Base-by-base conservation (phyloP, 768 basidiomycete genomes). In the Lactifluus subvellereus region DNA sequence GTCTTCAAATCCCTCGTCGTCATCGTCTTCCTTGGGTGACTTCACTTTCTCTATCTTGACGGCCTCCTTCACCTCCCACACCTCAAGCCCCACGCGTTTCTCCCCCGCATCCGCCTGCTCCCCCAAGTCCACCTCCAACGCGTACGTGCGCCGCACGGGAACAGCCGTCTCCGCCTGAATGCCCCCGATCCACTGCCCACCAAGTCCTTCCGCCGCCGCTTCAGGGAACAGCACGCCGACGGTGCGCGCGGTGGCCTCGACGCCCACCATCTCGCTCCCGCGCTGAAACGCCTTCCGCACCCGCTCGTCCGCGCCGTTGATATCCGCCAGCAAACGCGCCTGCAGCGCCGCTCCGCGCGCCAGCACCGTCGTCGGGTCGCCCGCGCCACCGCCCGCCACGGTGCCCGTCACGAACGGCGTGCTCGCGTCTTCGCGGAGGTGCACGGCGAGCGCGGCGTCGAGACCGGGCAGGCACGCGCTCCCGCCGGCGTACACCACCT, bases 401-500 rank as follows among this genome's bases (percentile, higher is more conserved):
- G 84, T 87, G 0, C 86, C 85, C 1, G 80, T 74, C 10, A 81
- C 79, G 73, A 89, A 89, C 0, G 89, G 84, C 0, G 85, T 86
- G 66, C 81, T 77, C 32, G 88, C 73, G 9, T 80, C 79, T 67
- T 89, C 87, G 18, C 74, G 65, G 74, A 91, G 85, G 3, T 84
- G 84, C 50, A 79, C 75, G 6, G 72, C 69, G 35, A 82, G 70
- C 22, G 82, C 75, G 70, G 85, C 84, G 70, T 90, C 85, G 45
- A 93, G 78, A 0, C 91, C 91, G 0, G 89, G 89, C 3, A 93
- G 77, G 68, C 80, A 84, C 1, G 87, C 79, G 1, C 87, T 85
- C 13, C 90, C 89, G 0, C 91, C 90, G 33, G 89, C 82, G 68
- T 91, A 90, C 14, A 91, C 85, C 52, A 92, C 80, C 74, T 92